Base-by-base conservation (phyloP, 208 protist genomes). In the Entamoeba invadens region DNA sequence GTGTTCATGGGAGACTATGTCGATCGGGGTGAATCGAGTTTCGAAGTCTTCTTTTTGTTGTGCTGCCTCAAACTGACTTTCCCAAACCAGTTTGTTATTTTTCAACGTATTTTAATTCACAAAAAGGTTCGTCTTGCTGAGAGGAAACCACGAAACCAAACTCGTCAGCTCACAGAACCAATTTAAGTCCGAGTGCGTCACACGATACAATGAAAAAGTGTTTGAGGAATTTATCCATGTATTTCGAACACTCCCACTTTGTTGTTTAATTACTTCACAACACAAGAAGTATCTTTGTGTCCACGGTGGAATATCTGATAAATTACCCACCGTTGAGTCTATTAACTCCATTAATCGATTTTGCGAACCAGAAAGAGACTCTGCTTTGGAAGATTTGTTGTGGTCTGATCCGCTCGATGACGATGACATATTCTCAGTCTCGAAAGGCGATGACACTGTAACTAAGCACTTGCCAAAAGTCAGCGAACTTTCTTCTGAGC, bases 101-200 rank as follows among this genome's bases (percentile, higher is more conserved):
- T 57, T 57, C 8, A 57, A 57, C 47, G 18, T 57, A 57, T 57
- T 25, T 25, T 57, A 57, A 25, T 25, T 25, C 47, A 25, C 18
- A 25, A 25, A 57, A 57, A 57, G 47, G 47, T 57, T 57, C 47
- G 18, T 57, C 18, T 25, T 57, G 8, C 18, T 95, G 3, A 38
- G 95, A 25, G 95, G 95, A 45, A 96, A 96, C 44, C 95, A 96
- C 50, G 95, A 96, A 92, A 94, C 45, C 50, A 10, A 18, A 50
- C 21, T 31, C 18, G 93, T 94, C 5, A 93, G 57, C 38, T 2
- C 5, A 38, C 93, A 46, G 16, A 98, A 98, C 94, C 96, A 96
- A 18, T 98, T 98, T 93, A 97, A 98, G 47, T 95, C 98, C 42
- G 98, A 99, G 93, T 98, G 97, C 94, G 91, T 97, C 38, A 57